Evolutionary conservation across 805 yeast genomes (phyloP).

Genomic region (Myxozyma neotropica): DNA sequence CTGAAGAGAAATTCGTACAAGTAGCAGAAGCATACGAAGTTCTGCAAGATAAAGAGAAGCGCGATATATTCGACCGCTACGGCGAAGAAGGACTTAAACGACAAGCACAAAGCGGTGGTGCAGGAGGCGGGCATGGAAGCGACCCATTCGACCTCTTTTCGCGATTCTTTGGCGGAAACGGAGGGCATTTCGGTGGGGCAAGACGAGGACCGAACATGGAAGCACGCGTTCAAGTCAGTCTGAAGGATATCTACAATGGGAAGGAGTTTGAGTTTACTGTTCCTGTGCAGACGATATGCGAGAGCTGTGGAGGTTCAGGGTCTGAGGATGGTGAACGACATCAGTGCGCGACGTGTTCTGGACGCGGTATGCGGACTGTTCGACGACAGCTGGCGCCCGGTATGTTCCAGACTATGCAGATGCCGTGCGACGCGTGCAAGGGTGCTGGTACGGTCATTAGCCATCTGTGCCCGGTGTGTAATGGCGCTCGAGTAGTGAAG

Average conservation of each 20-base stretch:
- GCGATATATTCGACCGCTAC: constrained; percentile 66
- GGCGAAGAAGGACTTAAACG: constrained; percentile 76
- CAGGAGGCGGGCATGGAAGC: constrained; percentile 42
- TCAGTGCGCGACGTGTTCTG: constrained; percentile 69
- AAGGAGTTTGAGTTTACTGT: constrained; percentile 59
- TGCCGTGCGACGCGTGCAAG: constrained; percentile 74
- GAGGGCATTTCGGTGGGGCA: constrained; percentile 44
- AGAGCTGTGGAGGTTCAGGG: constrained; percentile 80
- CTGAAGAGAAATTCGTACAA: constrained; percentile 84
- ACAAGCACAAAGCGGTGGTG: constrained; percentile 45
- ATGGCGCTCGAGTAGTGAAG: constrained; percentile 66
- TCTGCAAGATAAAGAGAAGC: constrained; percentile 69
- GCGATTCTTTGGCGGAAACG: constrained; percentile 57
- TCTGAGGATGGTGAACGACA: constrained; percentile 74
- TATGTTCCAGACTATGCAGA: constrained; percentile 83
- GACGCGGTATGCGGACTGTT: constrained; percentile 68
- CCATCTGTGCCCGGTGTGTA: constrained; percentile 67
- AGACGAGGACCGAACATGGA: constrained; percentile 65
- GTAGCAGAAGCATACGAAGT: constrained; percentile 93
- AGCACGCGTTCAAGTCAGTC: constrained; percentile 56
- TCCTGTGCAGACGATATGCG: constrained; percentile 74
- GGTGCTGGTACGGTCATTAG: constrained; percentile 74
- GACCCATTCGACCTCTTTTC: constrained; percentile 63
- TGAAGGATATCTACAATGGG: constrained; percentile 76
- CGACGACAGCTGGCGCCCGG: constrained; percentile 83